Conservation (phyloP, 257 asterid species). For the Solanum bulbocastanum region DNA sequence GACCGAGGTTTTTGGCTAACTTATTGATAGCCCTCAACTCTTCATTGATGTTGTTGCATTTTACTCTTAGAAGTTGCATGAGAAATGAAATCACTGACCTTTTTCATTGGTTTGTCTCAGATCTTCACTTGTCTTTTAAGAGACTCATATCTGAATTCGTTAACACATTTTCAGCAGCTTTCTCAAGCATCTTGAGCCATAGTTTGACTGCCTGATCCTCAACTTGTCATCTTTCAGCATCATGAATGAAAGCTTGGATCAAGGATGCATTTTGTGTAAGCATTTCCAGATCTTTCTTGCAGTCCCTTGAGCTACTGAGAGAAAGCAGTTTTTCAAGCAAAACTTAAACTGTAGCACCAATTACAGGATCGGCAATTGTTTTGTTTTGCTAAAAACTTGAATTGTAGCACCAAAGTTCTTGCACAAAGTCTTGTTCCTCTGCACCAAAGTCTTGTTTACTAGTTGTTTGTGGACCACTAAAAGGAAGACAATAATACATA, state of each 20-base stretch:
- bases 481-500: neutral
- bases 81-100: neutral
- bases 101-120: neutral
- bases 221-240: neutral
- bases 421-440: neutral
- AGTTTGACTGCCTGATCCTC: neutral
- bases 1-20: neutral
- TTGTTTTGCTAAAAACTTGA: neutral
- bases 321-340: neutral
- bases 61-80: neutral
- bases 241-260: neutral
- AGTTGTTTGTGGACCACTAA: neutral
- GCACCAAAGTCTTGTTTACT: neutral
- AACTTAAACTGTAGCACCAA: neutral
- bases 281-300: neutral
- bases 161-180: neutral
- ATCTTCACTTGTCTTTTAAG: neutral
- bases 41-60: neutral
- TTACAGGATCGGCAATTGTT: neutral
- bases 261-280: neutral
- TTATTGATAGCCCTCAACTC: neutral
- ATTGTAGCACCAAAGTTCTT: neutral
- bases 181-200: neutral
- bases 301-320: neutral
- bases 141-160: neutral